phyloP scores from a whole-genome alignment of 306 rosid species.

The Hippophae gyantsensis region DNA sequence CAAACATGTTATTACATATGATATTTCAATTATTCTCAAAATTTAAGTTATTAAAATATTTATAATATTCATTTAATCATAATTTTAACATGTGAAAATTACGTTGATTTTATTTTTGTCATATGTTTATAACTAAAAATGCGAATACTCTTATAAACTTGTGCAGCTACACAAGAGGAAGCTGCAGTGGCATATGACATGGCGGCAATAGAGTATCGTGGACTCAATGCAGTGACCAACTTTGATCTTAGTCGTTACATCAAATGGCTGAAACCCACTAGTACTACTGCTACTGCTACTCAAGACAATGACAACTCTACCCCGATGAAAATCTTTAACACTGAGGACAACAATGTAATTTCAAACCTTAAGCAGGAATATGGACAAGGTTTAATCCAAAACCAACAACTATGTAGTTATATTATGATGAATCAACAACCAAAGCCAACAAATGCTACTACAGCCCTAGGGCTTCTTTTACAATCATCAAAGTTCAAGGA shows the following conservation, averaged over 20 bases:
- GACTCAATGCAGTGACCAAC: constrained; percentile 40
- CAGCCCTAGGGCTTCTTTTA: constrained; percentile 38
- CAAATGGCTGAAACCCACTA: constrained; percentile 32
- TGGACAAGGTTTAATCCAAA: constrained; percentile 22
- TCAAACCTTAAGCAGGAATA: constrained; percentile 18
- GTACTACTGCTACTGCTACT: neutral
- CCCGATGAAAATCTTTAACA: neutral
- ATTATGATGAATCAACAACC: constrained; percentile 8
- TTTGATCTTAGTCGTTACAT: constrained; percentile 40
- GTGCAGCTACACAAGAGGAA: constrained; percentile 36
- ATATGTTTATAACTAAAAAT: too few relatives aligned
- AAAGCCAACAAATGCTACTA: constrained; percentile 27
- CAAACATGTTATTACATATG: too few relatives aligned
- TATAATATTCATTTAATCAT: too few relatives aligned
- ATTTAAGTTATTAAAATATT: too few relatives aligned
- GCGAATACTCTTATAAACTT: neutral
- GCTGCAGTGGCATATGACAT: constrained; percentile 37
- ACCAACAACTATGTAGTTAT: constrained; percentile 4
- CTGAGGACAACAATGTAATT: constrained; percentile 1
- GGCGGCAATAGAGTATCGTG: constrained; percentile 38
- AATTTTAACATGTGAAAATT: too few relatives aligned
- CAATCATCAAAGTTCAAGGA: constrained; percentile 42
- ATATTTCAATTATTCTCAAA: too few relatives aligned
- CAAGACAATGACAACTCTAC: constrained; percentile 10
- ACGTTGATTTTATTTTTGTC: too few relatives aligned